Conservation (phyloP, 2,329 filamentous ascomycete genomes). For the Hypoxylon sp. region DNA sequence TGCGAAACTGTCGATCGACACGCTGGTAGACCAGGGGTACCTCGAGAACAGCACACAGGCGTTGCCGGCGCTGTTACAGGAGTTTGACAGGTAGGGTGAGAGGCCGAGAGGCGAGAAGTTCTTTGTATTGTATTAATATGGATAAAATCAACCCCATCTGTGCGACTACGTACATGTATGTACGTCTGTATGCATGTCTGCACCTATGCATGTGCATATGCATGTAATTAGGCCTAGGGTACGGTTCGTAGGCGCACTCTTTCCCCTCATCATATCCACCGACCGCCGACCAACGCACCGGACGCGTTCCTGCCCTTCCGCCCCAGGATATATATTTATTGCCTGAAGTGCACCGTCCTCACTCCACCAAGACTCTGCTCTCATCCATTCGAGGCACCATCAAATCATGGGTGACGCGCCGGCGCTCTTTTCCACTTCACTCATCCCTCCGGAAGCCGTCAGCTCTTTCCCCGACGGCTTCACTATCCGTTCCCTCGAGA, state of each 20-base stretch:
- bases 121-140: not conserved
- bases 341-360: too few species aligned
- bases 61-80: constrained; percentile 34
- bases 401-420: constrained; percentile 19
- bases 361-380: too few species aligned
- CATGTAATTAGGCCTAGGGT: too few species aligned
- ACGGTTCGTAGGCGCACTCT: too few species aligned
- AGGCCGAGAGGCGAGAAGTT: not conserved
- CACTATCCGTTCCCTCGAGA: constrained; percentile 73
- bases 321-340: not conserved
- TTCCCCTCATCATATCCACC: too few species aligned
- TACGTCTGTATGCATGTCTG: too few species aligned
- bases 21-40: constrained; percentile 44
- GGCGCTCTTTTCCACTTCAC: constrained; percentile 69
- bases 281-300: too few species aligned
- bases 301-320: too few species aligned
- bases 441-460: constrained; percentile 70
- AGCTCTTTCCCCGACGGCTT: constrained; percentile 72
- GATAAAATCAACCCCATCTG: not conserved
- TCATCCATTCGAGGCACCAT: too few species aligned
- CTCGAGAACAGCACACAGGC: constrained; percentile 32
- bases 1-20: constrained; percentile 42
- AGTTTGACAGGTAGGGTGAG: constrained; percentile 33
- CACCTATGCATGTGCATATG: too few species aligned
- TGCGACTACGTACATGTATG: too few species aligned